Conservation (phyloP, 257 asterid genomes). For the Capsicum pubescens region DNA sequence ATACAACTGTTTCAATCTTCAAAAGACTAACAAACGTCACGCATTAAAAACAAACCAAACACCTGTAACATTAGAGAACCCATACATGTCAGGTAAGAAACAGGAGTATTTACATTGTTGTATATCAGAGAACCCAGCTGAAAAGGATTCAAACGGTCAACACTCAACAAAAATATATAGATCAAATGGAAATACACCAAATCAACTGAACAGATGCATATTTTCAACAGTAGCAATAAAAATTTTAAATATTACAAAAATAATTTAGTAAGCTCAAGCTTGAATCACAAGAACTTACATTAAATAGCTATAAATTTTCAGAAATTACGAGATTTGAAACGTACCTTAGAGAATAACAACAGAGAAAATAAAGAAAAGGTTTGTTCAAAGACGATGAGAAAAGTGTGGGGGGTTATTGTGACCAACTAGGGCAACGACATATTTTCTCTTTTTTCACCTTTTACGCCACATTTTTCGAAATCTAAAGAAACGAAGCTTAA, state of each 20-base stretch:
- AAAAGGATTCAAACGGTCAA: constrained; percentile 3
- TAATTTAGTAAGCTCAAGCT: neutral
- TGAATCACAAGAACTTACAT: neutral
- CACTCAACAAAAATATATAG: neutral
- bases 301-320: neutral
- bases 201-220: neutral
- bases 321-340: neutral
- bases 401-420: neutral
- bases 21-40: neutral
- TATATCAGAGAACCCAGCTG: neutral
- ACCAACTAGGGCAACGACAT: neutral
- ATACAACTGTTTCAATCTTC: neutral
- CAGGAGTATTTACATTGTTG: neutral
- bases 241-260: no score
- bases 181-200: neutral
- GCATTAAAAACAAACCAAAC: constrained; percentile 1
- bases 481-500: no score
- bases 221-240: neutral
- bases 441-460: neutral
- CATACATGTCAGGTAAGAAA: neutral
- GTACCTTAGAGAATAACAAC: neutral
- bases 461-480: no score
- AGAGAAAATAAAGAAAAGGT: neutral
- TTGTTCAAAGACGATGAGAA: no score
- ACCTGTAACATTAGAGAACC: neutral